Base-by-base conservation (phyloP, 306 rosid genomes). In the Dalbergia cultrata region DNA sequence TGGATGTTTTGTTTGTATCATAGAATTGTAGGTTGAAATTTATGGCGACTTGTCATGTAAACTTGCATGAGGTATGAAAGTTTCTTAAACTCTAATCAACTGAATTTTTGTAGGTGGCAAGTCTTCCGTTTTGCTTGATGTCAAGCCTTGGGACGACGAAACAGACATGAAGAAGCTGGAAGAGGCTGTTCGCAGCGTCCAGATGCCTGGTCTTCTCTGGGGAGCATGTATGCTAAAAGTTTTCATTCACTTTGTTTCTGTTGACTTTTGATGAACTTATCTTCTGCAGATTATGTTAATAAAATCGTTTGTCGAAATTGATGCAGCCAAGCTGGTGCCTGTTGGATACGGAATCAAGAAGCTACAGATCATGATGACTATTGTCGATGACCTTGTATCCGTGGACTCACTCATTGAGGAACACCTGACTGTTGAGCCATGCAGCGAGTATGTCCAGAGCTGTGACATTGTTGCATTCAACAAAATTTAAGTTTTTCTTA, bases 101-200 rank as follows among this genome's bases (percentile, higher is more conserved):
- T 44, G 33, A 74, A n/a, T 74, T 64, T 68, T 58, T 49, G 9
- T 79, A 93, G 97, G 97, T 69, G 98, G 98, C 0, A 94, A 94
- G 61, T 94, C 98, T 66, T 94, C 98, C 5, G 92, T 94, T 76
- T 89, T 94, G 53, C 74, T 94, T 34, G 98, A 94, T 79, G 95
- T 94, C n/a, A 94, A 94, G 84, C 98, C 98, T 63, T 94, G 98
- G 98, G 98, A 94, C 2, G 98, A 94, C 21, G 97, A 94, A 82
- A 94, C 98, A 0, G 97, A 94, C 88, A 92, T 94, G 98, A 94
- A 94, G 88, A 92, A 92, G 87, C 89, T 94, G 1, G 98, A 94
- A 88, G 98, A 92, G 88, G 83, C 91, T 72, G 98, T 94, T 49
- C 91, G 98, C 7, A 75, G 88, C n/a, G 8, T 94, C 13, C 87